Percentiles rank a stretch among this genome's conserved stretches.
phyloP scores from a whole-genome alignment of 352 stramenopile species.

The Blastocystis hominis region DNA sequence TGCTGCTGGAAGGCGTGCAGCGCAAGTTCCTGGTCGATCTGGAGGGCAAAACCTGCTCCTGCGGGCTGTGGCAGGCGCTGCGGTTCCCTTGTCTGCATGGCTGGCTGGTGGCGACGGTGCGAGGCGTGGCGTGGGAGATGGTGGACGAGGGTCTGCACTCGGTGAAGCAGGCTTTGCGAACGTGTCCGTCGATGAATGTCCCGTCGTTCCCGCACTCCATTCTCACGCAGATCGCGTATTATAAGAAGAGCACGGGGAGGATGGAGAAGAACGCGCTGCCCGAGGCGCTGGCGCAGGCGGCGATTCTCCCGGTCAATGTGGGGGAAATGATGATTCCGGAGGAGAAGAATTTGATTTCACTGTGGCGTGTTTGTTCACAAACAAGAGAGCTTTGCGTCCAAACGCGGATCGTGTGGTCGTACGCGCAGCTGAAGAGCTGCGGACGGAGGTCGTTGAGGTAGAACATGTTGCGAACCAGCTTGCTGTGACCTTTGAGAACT shows the following conservation, averaged over 20 bases:
- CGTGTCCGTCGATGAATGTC: not conserved
- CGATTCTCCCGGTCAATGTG: not conserved
- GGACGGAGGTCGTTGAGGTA: not conserved
- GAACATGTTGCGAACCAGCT: conserved; percentile 31
- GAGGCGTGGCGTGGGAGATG: not conserved
- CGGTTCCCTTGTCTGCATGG: conserved; percentile 31
- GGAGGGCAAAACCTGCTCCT: not conserved
- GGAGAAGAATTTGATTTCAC: not conserved
- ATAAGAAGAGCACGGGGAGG: not conserved
- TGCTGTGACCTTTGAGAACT: conserved; percentile 18
- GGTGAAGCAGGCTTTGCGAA: not conserved
- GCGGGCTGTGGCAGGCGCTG: not conserved
- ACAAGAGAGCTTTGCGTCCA: not conserved
- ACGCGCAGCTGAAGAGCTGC: not conserved
- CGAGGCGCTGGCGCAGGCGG: not conserved
- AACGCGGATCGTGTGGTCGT: conserved; percentile 45
- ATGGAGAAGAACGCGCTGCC: not conserved
- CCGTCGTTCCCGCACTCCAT: conserved; percentile 1
- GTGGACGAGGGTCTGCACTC: not conserved
- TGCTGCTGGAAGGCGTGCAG: not conserved
- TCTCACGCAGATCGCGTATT: conserved; percentile 3
- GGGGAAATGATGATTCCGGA: not conserved
- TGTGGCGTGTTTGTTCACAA: conserved; percentile 39
- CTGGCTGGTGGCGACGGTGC: not conserved
- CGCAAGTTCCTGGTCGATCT: not conserved